These are phyloP conservation scores for Auricularia sp. DNA, from an alignment of 768 basidiomycete species.

Conservation along the genomic window DNA sequence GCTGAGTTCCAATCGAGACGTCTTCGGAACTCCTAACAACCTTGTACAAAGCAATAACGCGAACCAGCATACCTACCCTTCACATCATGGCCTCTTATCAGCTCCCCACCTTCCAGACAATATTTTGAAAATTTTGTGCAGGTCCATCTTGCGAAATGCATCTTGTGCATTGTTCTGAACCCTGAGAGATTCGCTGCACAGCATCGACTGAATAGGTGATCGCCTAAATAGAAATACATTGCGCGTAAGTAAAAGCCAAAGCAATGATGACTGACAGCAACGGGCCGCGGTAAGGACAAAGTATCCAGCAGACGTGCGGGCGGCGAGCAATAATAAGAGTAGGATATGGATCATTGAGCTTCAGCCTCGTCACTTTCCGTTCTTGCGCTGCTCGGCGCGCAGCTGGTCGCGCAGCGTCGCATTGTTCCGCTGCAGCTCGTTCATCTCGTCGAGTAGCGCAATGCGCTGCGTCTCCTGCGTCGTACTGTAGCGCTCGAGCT, in stretches of 20 bases:
- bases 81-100: no score
- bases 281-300: neutral
- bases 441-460: conserved; percentile 81
- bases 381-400: conserved; percentile 33
- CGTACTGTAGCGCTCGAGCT: conserved; percentile 52
- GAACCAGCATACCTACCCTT: no score
- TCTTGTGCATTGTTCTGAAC: neutral
- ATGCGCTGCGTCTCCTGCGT: conserved; percentile 76
- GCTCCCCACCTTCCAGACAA: no score
- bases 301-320: neutral
- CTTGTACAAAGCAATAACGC: no score
- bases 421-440: conserved; percentile 74
- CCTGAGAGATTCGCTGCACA: neutral
- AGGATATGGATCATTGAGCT: neutral
- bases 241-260: neutral
- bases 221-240: neutral
- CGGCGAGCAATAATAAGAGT: neutral
- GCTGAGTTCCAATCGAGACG: no score
- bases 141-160: neutral
- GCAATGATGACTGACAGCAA: neutral
- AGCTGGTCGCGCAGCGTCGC: conserved; percentile 59
- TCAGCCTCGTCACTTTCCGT: conserved; percentile 12
- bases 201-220: neutral
- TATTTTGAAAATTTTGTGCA: neutral
- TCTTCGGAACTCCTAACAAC: no score